Evolutionary conservation across 2,329 filamentous ascomycete species (phyloP), one percentile per base, ranked within the genome.

Genomic region (Tolypocladium tropicale): DNA sequence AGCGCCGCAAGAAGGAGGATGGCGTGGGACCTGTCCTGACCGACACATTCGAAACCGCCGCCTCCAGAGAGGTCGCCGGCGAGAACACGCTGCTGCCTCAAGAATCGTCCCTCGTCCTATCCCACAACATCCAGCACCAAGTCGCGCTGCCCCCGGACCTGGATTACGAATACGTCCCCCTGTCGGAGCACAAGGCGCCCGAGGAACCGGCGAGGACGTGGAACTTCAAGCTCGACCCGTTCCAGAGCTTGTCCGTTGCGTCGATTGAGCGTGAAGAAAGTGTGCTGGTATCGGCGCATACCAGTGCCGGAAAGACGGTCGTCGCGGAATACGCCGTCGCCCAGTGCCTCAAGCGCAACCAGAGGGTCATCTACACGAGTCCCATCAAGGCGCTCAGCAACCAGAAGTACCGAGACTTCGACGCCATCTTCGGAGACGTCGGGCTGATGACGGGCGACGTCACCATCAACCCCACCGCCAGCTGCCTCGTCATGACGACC

Each of bases 371-470:
- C 71, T 99, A 99, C 75, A 99, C 94, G 10, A 96, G 92, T 80
- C 94, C 94, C 1, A 99, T 99, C 79, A 99, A 99, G 75, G 94
- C 94, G 12, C 78, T 99, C 65, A 97, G 92, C 73, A 99, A 99
- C 74, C 94, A 99, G 69, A 99, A 99, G 70, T 99, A 95, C 71
- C 82, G 94, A 77, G 94, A 99, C 69, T 99, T 99, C 71, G 86
- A 89, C 63, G 90, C 89, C 46, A 90, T 96, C 57, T 99, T 99
- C 74, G 93, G 92, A 57, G 94, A 99, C 68, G 93, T 96, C 53
- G 94, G 94, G 57, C 79, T 99, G 59, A 97, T 99, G 93, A 99
- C 94, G 6, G 94, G 94, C 67, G 94, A 99, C 81, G 93, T 97
- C 60, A 99, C 94, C 28, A 99, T 99, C 73, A 99, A 99, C 71